A percentile compares a stretch with the other conserved stretches of the same genome.
These are phyloP conservation scores for Fusarium sp. DNA, from an alignment of 2,329 filamentous ascomycete genomes.

Conservation along the genomic window DNA sequence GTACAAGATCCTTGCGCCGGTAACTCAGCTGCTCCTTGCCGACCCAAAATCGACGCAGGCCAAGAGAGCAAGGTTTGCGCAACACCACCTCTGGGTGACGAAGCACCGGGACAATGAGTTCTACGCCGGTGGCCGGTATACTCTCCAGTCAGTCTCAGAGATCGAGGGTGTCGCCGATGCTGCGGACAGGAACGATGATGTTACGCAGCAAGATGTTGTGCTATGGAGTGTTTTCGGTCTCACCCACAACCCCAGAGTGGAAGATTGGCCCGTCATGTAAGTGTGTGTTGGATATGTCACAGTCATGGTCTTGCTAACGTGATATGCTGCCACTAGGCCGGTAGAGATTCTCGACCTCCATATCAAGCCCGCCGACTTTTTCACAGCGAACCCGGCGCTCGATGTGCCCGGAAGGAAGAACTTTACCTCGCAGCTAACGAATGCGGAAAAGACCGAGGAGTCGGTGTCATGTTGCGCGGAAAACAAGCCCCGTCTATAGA, in stretches of 20 bases:
- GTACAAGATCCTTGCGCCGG: conserved; percentile 56
- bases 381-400: no score
- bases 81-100: conserved; percentile 58
- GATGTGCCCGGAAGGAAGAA: no score
- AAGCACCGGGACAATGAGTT: conserved; percentile 55
- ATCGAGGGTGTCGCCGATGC: conserved; percentile 50
- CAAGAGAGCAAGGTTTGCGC: conserved; percentile 54
- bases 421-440: no score
- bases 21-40: conserved; percentile 58
- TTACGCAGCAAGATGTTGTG: conserved; percentile 59
- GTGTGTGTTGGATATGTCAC: no score
- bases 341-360: no score
- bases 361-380: no score
- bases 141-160: conserved; percentile 57
- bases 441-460: no score
- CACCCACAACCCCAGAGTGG: conserved; percentile 70
- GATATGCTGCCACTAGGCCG: no score
- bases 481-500: no score
- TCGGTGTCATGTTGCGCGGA: no score
- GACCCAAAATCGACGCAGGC: conserved; percentile 52
- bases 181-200: conserved; percentile 37
- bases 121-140: conserved; percentile 55
- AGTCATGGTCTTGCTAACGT: no score
- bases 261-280: conserved; percentile 77
- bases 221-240: conserved; percentile 68